These are phyloP conservation scores for Thelonectria rubi DNA, from an alignment of 2,329 filamentous ascomycete genomes.

Conservation along the genomic window DNA sequence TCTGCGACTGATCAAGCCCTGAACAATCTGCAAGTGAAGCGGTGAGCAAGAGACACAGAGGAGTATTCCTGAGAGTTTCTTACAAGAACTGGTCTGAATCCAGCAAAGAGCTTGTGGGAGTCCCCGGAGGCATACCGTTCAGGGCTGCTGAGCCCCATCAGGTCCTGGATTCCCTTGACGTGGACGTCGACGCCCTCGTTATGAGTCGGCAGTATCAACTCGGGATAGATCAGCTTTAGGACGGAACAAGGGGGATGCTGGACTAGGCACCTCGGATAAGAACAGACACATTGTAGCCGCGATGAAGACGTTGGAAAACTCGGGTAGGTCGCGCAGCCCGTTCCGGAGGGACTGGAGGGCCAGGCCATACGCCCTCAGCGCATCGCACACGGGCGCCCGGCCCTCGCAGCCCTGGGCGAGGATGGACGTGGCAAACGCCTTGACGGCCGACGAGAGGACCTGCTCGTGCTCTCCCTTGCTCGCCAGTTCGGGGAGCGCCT, in stretches of 20 bases:
- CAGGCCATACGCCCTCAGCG: conserved; percentile 41
- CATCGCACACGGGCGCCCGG: conserved; percentile 36
- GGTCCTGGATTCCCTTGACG: conserved; percentile 45
- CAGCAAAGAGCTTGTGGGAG: conserved; percentile 51
- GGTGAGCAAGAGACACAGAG: background rate
- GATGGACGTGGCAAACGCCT: conserved; percentile 46
- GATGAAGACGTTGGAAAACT: conserved; percentile 9
- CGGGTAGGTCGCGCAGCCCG: background rate
- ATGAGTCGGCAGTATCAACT: conserved; percentile 46
- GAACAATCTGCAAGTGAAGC: conserved; percentile 9
- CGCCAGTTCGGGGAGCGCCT: conserved; percentile 47
- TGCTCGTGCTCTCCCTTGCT: conserved; percentile 27
- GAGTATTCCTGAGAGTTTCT: conserved; percentile 8
- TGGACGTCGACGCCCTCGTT: conserved; percentile 43
- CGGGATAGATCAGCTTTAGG: background rate
- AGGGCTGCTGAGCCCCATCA: conserved; percentile 46
- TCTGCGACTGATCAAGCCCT: conserved; percentile 9
- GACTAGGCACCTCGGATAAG: conserved; percentile 12
- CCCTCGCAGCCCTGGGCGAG: conserved; percentile 33
- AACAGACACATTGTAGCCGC: conserved; percentile 26
- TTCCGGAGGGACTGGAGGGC: conserved; percentile 44
- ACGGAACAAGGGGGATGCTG: background rate
- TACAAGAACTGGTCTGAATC: conserved; percentile 52
- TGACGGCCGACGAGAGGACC: conserved; percentile 44
- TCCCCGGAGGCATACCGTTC: conserved; percentile 45